Evolutionary conservation across 73 alveolate genomes (phyloP), one percentile per base, ranked within the genome.

Genomic region (Paramecium caudatum): DNA sequence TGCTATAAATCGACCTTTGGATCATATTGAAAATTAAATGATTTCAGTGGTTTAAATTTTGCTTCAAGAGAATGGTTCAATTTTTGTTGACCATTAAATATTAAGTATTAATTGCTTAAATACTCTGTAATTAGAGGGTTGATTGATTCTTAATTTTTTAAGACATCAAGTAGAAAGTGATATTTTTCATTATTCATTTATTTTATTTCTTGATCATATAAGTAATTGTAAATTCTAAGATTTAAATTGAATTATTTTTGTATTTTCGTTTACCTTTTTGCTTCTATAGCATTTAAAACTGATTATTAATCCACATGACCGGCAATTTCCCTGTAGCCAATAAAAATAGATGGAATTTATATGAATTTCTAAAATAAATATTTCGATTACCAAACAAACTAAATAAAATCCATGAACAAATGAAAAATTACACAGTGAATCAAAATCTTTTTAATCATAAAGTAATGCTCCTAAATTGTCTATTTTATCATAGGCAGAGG

Each of bases 401-500:
- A 34, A 7, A 36, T 65, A 33, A 10, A 65, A 5, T 0, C 83
- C 83, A 34, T 65, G 83, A 2, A 65, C 23, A 12, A 65, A 17
- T 65, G 83, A 65, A 65, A 8, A 65, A 5, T 36, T 36, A 36
- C 83, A 65, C 34, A 33, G 34, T 32, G 48, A 32, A n/a, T 65
- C 16, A 33, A 30, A 65, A 2, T 33, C 15, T 8, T 0, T 5
- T 2, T 65, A 27, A 32, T 33, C n/a, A 65, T 30, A 30, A 33
- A 65, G 27, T 10, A 65, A 65, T 25, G 27, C 83, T 13, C 55
- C 49, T 33, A 36, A 3, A 3, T 43, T 49, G 1, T n/a, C 19
- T 3, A 65, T 0, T 6, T 4, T 12, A 33, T 36, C 49, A 13
- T 30, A 1, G 17, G 55, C 47, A 3, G 12, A 17, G 27, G 39